Base-by-base conservation (phyloP, 768 basidiomycete species). In the Cyclocybe cylindracea region DNA sequence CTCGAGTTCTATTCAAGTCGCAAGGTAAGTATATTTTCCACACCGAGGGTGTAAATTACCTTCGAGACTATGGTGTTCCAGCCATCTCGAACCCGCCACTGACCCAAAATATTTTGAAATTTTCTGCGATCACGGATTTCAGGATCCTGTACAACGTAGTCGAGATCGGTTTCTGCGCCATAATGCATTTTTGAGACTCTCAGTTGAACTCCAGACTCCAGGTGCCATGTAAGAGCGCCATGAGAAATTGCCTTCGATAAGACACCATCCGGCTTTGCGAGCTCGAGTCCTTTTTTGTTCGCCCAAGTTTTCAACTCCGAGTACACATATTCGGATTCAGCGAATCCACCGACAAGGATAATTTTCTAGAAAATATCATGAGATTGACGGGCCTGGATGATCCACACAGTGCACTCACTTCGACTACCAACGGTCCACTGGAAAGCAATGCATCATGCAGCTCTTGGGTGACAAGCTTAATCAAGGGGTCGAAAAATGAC, bases 171-270 rank as follows among this genome's bases (percentile, higher is more conserved):
- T 4, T 52, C 42, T 2, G 60, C 60, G 1, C 67, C 66, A 41
- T 69, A 69, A 29, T 65, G 61, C 10, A 44, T 56, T 38, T 60
- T 63, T 11, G 67, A 56, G 18, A 67, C 50, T 18, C 66, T 57
- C 3, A 57, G 44, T 38, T 18, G 47, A 16, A 69, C 62, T 38
- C 58, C 62, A 7, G 65, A 56, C 29, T 63, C 54, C 11, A 67
- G 14, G 43, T 69, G 59, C 66, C 68, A 69, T 7, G 60, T 54
- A 5, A 69, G 43, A 5, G 66, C 66, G 3, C 68, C 68, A 40
- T 67, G 65, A 3, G 68, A 56, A 5, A 69, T 61, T 0, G 64
- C 68, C 36, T 69, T 69, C 16, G 59, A 54, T 4, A 60, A 57
- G 1, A 55, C 58, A 1, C 59, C 68, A 39, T 64, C 65, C 4